These are phyloP conservation scores for Aspergillus saccharolyticus DNA, from an alignment of 495 filamentous ascomycete genomes.

Conservation along the genomic window DNA sequence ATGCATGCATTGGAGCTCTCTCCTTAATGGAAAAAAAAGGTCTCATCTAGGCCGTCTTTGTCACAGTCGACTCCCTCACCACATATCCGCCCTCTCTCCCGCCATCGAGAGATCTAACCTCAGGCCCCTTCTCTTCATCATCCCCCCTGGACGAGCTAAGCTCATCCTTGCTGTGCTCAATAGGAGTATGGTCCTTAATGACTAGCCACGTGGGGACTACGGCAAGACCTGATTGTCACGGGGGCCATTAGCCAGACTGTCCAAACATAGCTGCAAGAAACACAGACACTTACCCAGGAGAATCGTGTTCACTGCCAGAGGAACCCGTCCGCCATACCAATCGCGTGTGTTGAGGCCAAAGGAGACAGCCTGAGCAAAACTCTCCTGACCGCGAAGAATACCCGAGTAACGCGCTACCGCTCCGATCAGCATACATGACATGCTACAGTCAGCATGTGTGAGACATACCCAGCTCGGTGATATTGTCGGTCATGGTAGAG, in stretches of 20 bases:
- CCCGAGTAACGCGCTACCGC: conserved; percentile 46
- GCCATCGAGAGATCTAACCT: not conserved
- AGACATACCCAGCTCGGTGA: conserved; percentile 46
- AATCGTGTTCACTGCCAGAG: conserved; percentile 46
- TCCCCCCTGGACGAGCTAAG: not conserved
- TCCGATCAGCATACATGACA: conserved; percentile 5
- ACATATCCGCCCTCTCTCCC: not conserved
- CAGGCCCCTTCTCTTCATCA: not conserved
- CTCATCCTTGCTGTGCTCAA: not conserved
- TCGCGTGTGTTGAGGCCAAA: conserved; percentile 49
- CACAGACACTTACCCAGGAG: conserved; percentile 31
- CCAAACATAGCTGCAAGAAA: not conserved
- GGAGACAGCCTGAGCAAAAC: conserved; percentile 56
- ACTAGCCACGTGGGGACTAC: not conserved
- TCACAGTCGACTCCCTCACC: not conserved
- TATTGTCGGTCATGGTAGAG: conserved; percentile 49
- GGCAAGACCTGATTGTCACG: not conserved
- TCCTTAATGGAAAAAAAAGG: no score
- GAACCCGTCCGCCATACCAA: conserved; percentile 45
- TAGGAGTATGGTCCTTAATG: not conserved
- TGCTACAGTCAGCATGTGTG: conserved; percentile 14
- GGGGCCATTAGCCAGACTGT: not conserved
- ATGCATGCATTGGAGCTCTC: no score
- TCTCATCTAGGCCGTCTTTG: not conserved
- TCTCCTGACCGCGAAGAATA: conserved; percentile 56